Conservation (phyloP, 1,139 yeast species). For the Casaregolazyma suthepensis region DNA sequence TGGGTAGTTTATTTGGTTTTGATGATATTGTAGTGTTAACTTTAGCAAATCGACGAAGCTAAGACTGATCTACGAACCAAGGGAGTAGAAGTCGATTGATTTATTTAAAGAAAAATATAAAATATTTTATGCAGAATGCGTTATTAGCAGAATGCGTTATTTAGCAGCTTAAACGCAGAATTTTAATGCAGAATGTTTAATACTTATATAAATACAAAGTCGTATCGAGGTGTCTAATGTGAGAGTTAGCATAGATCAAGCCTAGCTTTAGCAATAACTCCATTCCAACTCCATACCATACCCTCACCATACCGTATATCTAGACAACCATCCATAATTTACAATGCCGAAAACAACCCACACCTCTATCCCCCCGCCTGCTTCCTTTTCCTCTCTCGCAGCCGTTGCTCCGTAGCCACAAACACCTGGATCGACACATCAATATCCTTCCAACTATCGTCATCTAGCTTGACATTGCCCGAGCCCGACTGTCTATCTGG, state of each 20-base stretch:
- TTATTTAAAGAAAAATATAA: neutral
- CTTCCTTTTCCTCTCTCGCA: slow-evolving; percentile 39
- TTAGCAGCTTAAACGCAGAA: no score
- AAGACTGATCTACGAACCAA: slow-evolving; percentile 51
- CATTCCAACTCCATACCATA: no score
- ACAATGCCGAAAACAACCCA: neutral
- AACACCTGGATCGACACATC: slow-evolving; percentile 75
- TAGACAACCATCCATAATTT: neutral
- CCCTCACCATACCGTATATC: no score
- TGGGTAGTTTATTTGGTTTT: slow-evolving; percentile 15
- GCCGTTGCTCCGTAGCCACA: slow-evolving; percentile 70
- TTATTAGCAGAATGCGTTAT: neutral
- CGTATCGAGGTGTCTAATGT: no score
- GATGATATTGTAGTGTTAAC: slow-evolving; percentile 1
- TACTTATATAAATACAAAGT: neutral
- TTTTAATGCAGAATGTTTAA: neutral
- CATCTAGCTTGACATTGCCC: slow-evolving; percentile 25
- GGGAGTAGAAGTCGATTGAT: slow-evolving; percentile 48
- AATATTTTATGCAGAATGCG: neutral
- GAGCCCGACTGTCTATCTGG: slow-evolving; percentile 19
- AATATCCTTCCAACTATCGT: slow-evolving; percentile 58
- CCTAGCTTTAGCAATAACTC: no score
- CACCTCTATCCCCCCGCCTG: neutral
- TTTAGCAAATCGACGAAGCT: slow-evolving; percentile 57
- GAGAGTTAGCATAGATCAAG: no score